phyloP scores from a whole-genome alignment of 352 stramenopile genomes.

The Pythium pyrilobum region DNA sequence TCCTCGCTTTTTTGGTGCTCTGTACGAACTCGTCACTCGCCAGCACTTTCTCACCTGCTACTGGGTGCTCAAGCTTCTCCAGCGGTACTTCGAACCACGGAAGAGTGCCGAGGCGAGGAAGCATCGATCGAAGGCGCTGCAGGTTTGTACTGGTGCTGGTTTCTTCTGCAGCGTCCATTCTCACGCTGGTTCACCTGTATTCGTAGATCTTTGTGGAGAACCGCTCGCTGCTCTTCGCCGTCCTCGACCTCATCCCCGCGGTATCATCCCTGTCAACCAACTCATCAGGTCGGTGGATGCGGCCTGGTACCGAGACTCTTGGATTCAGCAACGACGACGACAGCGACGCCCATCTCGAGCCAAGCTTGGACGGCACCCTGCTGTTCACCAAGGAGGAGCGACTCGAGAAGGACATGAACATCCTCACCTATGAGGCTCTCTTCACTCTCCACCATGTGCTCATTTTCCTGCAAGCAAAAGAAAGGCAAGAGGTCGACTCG shows the following conservation, averaged over 20 bases:
- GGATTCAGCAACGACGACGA: not conserved
- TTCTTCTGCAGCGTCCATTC: too few relatives aligned
- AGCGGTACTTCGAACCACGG: slow-evolving; percentile 53
- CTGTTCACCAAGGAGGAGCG: slow-evolving; percentile 48
- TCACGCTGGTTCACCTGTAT: not conserved
- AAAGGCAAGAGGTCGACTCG: slow-evolving; percentile 12
- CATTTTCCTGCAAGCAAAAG: slow-evolving; percentile 35
- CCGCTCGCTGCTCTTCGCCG: slow-evolving; percentile 32
- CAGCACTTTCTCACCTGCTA: slow-evolving; percentile 59
- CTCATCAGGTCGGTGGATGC: slow-evolving; percentile 43
- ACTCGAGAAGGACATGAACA: slow-evolving; percentile 65
- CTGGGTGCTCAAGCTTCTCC: slow-evolving; percentile 61
- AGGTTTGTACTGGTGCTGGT: slow-evolving; percentile 17
- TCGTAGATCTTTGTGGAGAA: slow-evolving; percentile 46
- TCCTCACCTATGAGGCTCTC: slow-evolving; percentile 61
- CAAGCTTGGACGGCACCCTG: slow-evolving; percentile 14
- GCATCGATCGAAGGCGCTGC: slow-evolving; percentile 46
- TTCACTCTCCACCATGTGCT: slow-evolving; percentile 58
- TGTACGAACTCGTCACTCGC: slow-evolving; percentile 51
- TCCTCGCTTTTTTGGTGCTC: slow-evolving; percentile 35
- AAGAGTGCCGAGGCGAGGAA: slow-evolving; percentile 19
- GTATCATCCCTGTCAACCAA: slow-evolving; percentile 31
- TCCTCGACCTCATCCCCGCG: slow-evolving; percentile 53
- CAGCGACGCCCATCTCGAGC: slow-evolving; percentile 3
- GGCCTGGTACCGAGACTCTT: slow-evolving; percentile 8